Percentiles rank a stretch among this genome's conserved stretches.
These are phyloP conservation scores for Truncatella angustata DNA, from an alignment of 2,329 filamentous ascomycete genomes.

Conservation along the genomic window DNA sequence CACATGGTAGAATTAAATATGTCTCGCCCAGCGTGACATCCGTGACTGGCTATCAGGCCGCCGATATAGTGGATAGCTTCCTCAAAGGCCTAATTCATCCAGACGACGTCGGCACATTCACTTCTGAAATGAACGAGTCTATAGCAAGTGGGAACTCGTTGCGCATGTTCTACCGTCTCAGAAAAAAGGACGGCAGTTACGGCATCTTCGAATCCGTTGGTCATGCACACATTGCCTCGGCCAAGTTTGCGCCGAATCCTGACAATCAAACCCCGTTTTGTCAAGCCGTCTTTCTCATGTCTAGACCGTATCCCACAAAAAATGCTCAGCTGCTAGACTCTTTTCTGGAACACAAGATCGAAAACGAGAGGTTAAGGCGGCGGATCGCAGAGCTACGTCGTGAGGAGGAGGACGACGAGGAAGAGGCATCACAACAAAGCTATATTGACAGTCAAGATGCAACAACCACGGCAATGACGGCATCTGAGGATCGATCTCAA, in stretches of 20 bases:
- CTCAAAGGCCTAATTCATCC: slow-evolving; percentile 82
- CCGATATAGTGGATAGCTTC: slow-evolving; percentile 71
- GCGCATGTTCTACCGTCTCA: slow-evolving; percentile 85
- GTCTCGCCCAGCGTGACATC: slow-evolving; percentile 74
- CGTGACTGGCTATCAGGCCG: slow-evolving; percentile 72
- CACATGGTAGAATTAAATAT: slow-evolving; percentile 80
- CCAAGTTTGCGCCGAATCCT: slow-evolving; percentile 61
- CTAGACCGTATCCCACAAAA: slow-evolving; percentile 83
- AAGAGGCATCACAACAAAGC: slow-evolving; percentile 65
- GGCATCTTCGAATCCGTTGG: slow-evolving; percentile 88
- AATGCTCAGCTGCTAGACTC: slow-evolving; percentile 84
- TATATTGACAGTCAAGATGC: slow-evolving; percentile 59
- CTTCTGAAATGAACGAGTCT: slow-evolving; percentile 84
- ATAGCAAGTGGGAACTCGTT: slow-evolving; percentile 78
- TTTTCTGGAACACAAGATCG: slow-evolving; percentile 94
- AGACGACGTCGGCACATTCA: slow-evolving; percentile 80
- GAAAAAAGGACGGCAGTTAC: slow-evolving; percentile 68
- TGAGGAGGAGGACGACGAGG: slow-evolving; percentile 87
- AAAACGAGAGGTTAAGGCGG: slow-evolving; percentile 83
- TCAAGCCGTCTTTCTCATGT: slow-evolving; percentile 91
- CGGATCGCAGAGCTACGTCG: slow-evolving; percentile 81
- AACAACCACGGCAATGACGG: slow-evolving; percentile 45
- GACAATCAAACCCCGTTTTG: slow-evolving; percentile 70
- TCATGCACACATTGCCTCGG: slow-evolving; percentile 80
- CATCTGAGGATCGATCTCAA: slow-evolving; percentile 43